A percentile compares a stretch with the other conserved stretches of the same genome.
phyloP scores from a whole-genome alignment of 106 monocot genomes.

The Apostasia shenzhenica region DNA sequence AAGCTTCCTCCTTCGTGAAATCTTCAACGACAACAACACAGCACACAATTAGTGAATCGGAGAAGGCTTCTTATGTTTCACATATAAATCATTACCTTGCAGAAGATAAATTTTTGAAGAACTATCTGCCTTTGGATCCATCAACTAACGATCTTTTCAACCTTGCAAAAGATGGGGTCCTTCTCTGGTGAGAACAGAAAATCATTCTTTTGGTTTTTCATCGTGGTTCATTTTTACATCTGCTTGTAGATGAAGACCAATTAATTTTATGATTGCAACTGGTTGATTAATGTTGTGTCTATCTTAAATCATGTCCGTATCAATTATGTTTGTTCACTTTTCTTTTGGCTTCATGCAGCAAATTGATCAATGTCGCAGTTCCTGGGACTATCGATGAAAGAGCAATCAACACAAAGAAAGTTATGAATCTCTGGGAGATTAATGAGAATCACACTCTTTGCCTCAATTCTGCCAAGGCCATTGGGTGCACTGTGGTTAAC shows the following conservation, averaged over 20 bases:
- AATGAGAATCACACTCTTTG: constrained; percentile 83
- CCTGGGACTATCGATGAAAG: constrained; percentile 95
- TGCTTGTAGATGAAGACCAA: background rate
- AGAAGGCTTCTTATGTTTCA: constrained; percentile 79
- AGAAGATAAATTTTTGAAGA: constrained; percentile 67
- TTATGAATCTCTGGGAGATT: constrained; percentile 87
- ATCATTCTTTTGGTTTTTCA: background rate
- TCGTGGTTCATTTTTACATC: background rate
- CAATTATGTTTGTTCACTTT: background rate
- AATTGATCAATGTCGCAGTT: constrained; percentile 91
- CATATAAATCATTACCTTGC: constrained; percentile 67
- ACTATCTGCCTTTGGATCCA: constrained; percentile 69
- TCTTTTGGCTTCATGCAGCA: constrained; percentile 35
- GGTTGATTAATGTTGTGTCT: background rate
- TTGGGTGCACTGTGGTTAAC: constrained; percentile 73
- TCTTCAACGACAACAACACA: constrained; percentile 62
- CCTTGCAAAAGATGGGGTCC: constrained; percentile 69
- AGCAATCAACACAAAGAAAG: constrained; percentile 79
- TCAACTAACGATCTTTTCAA: constrained; percentile 53
- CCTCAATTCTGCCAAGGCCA: constrained; percentile 76
- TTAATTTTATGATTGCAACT: no score
- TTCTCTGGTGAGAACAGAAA: constrained; percentile 51
- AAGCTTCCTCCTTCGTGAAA: constrained; percentile 60
- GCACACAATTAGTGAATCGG: constrained; percentile 75
- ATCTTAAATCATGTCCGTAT: background rate